Percentiles rank a stretch among this genome's conserved stretches.
Conservation (phyloP, 1,284 basidiomycete species). For the Boletellus dicymbophilus region DNA sequence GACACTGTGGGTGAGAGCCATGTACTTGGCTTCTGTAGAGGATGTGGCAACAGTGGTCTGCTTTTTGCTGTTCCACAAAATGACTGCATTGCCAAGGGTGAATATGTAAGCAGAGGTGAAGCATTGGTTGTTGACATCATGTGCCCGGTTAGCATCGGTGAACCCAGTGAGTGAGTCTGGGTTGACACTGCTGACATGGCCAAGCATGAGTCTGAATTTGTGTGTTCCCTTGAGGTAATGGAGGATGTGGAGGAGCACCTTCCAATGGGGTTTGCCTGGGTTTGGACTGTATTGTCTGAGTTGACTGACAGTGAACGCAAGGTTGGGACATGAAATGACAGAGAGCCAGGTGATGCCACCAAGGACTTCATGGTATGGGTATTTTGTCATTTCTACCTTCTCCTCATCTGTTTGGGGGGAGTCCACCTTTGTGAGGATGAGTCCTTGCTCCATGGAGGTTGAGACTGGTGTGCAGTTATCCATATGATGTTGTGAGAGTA, state of each 20-base stretch:
- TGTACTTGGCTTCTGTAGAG: not conserved
- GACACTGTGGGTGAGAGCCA: not conserved
- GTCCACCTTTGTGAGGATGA: not conserved
- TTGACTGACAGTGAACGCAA: too few relatives aligned
- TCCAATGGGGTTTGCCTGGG: too few relatives aligned
- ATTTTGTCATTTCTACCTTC: too few relatives aligned
- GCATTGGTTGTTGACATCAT: not conserved
- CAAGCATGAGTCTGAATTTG: not conserved
- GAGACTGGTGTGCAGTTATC: not conserved
- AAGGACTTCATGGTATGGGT: too few relatives aligned
- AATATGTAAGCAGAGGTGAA: not conserved
- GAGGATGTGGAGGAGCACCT: too few relatives aligned
- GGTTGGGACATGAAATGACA: too few relatives aligned
- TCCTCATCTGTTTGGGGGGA: not conserved
- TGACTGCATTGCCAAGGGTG: not conserved
- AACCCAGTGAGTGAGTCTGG: not conserved
- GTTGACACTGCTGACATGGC: not conserved
- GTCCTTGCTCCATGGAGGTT: not conserved
- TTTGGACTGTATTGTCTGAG: too few relatives aligned
- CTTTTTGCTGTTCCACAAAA: too few relatives aligned
- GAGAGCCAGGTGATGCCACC: too few relatives aligned
- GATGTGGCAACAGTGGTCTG: not conserved
- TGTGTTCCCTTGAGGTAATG: too few relatives aligned
- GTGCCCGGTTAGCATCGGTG: not conserved
- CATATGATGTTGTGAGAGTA: slow-evolving; percentile 2